A percentile compares a stretch with the other conserved stretches of the same genome.
Conservation (phyloP, 2,329 filamentous ascomycete genomes). For the Aureobasidium sp. region DNA sequence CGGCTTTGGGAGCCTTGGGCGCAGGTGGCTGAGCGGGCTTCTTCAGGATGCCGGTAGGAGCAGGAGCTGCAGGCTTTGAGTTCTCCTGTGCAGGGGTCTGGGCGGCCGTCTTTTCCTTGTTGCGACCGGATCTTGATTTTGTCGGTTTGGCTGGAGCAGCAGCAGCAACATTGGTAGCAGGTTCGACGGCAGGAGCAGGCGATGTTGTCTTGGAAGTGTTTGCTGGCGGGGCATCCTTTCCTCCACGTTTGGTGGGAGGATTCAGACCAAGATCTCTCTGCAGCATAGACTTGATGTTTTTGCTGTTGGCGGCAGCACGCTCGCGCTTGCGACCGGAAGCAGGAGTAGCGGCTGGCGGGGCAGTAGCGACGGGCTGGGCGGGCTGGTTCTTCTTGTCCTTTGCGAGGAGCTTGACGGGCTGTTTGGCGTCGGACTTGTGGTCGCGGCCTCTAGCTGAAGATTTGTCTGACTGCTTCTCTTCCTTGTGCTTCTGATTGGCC, state of each 20-base stretch:
- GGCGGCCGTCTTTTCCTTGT: constrained; percentile 13
- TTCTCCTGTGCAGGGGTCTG: constrained; percentile 2
- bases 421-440: constrained; percentile 19
- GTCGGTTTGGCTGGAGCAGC: neutral
- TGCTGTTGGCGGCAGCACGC: constrained; percentile 39
- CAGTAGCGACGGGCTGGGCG: constrained; percentile 25
- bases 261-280: constrained; percentile 53
- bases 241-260: constrained; percentile 30
- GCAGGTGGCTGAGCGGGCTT: constrained; percentile 23
- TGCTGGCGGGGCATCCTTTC: constrained; percentile 19
- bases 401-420: constrained; percentile 37
- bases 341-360: neutral
- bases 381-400: constrained; percentile 35
- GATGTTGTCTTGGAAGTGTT: neutral
- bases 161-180: neutral
- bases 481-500: constrained; percentile 28
- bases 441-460: constrained; percentile 26
- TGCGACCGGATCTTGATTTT: constrained; percentile 7
- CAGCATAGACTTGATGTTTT: constrained; percentile 43
- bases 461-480: constrained; percentile 32
- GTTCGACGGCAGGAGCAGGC: neutral
- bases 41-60: constrained; percentile 31
- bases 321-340: constrained; percentile 43
- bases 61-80: constrained; percentile 12
- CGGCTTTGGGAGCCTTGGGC: constrained; percentile 12